phyloP scores from a whole-genome alignment of 2,329 filamentous ascomycete species.

The Penicillium sp. region DNA sequence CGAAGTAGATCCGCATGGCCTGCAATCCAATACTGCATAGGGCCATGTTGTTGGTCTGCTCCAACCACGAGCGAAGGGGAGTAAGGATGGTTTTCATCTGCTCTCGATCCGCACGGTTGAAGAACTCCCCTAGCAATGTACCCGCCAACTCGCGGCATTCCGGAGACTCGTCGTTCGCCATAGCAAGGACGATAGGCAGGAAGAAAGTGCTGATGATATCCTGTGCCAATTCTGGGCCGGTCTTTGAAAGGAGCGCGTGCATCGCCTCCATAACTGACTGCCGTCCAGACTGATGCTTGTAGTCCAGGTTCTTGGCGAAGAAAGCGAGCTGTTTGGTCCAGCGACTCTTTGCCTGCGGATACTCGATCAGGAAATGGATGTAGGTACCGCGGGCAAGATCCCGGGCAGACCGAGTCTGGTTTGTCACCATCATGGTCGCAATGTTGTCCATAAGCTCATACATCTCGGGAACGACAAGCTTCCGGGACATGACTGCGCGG shows the following conservation, averaged over 20 bases:
- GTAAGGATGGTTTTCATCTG: slow-evolving; percentile 67
- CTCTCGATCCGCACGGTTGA: slow-evolving; percentile 72
- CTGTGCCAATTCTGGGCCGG: slow-evolving; percentile 76
- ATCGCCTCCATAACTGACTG: slow-evolving; percentile 91
- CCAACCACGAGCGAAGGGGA: slow-evolving; percentile 72
- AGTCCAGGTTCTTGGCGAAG: slow-evolving; percentile 84
- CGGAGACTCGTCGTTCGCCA: slow-evolving; percentile 83
- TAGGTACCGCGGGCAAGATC: slow-evolving; percentile 86
- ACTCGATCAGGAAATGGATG: slow-evolving; percentile 90
- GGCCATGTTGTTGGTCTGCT: slow-evolving; percentile 67
- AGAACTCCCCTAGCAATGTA: slow-evolving; percentile 75
- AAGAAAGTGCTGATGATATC: slow-evolving; percentile 80
- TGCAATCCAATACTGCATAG: slow-evolving; percentile 74
- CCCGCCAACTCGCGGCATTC: slow-evolving; percentile 82
- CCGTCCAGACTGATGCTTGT: slow-evolving; percentile 81
- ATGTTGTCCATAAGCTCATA: slow-evolving; percentile 91
- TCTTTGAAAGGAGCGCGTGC: slow-evolving; percentile 80
- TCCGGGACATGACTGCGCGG: slow-evolving; percentile 79
- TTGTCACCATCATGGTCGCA: slow-evolving; percentile 90
- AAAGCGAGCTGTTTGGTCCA: slow-evolving; percentile 89
- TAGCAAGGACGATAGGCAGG: slow-evolving; percentile 76
- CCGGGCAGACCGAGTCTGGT: slow-evolving; percentile 83
- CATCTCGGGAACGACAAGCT: slow-evolving; percentile 78
- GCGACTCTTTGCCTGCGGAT: slow-evolving; percentile 84
- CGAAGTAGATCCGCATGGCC: slow-evolving; percentile 79